These are phyloP conservation scores for Cyberlindnera amylophila DNA, from an alignment of 805 yeast genomes.

Conservation along the genomic window DNA sequence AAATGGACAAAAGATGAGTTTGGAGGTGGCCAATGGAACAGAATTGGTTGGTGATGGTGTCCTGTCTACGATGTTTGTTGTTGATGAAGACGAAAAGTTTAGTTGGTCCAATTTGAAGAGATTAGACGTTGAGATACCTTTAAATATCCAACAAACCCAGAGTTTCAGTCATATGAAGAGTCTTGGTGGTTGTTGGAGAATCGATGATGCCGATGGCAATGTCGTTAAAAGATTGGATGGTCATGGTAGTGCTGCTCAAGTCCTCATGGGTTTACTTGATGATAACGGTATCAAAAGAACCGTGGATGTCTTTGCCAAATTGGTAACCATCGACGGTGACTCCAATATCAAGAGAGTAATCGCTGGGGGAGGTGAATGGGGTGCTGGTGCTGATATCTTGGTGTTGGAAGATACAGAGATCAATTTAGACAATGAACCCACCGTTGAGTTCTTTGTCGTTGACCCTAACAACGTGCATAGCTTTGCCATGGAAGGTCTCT, in stretches of 20 bases:
- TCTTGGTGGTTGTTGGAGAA: not conserved
- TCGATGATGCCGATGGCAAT: constrained; percentile 5
- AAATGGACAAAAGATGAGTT: not conserved
- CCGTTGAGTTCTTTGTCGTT: constrained; percentile 2
- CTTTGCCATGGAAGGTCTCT: constrained; percentile 1
- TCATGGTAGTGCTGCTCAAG: constrained; percentile 8
- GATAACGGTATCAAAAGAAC: constrained; percentile 3
- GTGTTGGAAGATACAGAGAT: constrained; percentile 10
- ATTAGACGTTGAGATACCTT: constrained; percentile 2
- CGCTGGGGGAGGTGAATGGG: constrained; percentile 16
- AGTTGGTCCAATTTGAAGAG: constrained; percentile 4
- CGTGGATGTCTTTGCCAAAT: constrained; percentile 9
- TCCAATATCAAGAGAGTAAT: constrained; percentile 1
- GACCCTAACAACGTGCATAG: constrained; percentile 2
- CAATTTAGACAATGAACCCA: not conserved
- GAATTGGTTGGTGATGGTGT: constrained; percentile 6
- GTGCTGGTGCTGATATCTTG: constrained; percentile 8
- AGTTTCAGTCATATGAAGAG: not conserved
- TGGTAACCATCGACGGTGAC: not conserved
- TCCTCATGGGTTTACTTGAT: constrained; percentile 6
- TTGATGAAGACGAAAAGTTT: not conserved
- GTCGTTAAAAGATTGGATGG: constrained; percentile 4
- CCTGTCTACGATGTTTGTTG: constrained; percentile 5
- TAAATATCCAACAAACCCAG: not conserved
- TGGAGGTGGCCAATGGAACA: constrained; percentile 9